Conservation (phyloP, 805 yeast species). For the Barnettozyma pratensis region DNA sequence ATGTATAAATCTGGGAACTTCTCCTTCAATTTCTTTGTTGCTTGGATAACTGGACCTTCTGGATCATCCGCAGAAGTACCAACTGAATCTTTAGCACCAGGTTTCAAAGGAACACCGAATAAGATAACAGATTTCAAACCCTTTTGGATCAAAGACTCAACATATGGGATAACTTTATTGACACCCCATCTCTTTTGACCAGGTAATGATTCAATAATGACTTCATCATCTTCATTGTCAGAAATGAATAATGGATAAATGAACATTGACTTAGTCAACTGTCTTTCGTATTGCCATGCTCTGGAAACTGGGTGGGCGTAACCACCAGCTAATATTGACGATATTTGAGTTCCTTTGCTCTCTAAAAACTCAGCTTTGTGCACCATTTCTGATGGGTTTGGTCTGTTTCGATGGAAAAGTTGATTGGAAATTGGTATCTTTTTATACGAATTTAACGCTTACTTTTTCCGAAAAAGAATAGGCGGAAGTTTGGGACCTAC, state of each 20-base stretch:
- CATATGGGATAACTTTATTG: constrained; percentile 70
- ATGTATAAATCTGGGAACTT: constrained; percentile 80
- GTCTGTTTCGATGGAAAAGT: not conserved
- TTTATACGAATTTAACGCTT: not conserved
- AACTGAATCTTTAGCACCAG: constrained; percentile 67
- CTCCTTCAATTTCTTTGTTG: constrained; percentile 57
- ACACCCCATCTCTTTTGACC: constrained; percentile 85
- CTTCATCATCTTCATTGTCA: constrained; percentile 77
- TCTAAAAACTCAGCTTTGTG: constrained; percentile 72
- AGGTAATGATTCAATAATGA: constrained; percentile 72
- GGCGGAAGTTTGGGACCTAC: too few species aligned
- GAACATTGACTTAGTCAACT: constrained; percentile 80
- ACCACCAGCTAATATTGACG: constrained; percentile 87
- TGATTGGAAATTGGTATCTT: not conserved
- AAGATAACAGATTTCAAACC: constrained; percentile 84
- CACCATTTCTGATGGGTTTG: constrained; percentile 30
- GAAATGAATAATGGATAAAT: constrained; percentile 88
- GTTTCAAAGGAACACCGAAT: constrained; percentile 84
- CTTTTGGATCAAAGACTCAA: constrained; percentile 62
- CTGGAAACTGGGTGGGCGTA: constrained; percentile 86
- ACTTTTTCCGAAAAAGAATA: too few species aligned
- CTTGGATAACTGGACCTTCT: constrained; percentile 86
- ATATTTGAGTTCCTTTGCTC: constrained; percentile 50
- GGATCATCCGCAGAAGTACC: constrained; percentile 97
- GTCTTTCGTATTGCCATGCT: constrained; percentile 88